A percentile compares a stretch with the other conserved stretches of the same genome.
These are phyloP conservation scores for Phytophthora vignae DNA, from an alignment of 352 stramenopile species.

Conservation along the genomic window DNA sequence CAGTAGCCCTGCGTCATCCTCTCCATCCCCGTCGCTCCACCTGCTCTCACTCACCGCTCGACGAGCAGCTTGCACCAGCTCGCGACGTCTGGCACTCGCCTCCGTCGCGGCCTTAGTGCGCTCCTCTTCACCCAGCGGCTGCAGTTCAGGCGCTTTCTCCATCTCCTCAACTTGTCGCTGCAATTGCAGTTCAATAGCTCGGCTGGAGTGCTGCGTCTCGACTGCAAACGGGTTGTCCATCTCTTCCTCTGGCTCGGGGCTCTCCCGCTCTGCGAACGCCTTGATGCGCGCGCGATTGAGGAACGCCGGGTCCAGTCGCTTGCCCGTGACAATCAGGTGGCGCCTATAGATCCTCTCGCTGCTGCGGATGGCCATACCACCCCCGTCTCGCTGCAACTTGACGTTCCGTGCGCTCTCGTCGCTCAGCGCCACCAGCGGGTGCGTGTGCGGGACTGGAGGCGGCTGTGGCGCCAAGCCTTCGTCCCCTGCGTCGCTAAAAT, in stretches of 20 bases:
- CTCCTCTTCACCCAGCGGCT: constrained; percentile 46
- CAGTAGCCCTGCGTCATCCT: constrained; percentile 3
- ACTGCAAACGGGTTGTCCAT: constrained; percentile 25
- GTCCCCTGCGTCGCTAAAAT: constrained; percentile 23
- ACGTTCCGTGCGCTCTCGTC: constrained; percentile 35
- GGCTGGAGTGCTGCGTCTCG: constrained; percentile 52
- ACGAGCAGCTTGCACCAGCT: constrained; percentile 28
- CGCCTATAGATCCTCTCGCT: constrained; percentile 21
- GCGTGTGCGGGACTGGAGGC: constrained; percentile 58
- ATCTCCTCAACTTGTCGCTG: constrained; percentile 25
- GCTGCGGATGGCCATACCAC: constrained; percentile 26
- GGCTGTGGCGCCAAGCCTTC: constrained; percentile 41
- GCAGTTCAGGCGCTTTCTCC: constrained; percentile 9
- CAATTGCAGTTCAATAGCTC: constrained; percentile 49
- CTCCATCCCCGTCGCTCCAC: constrained; percentile 20
- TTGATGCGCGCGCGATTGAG: constrained; percentile 52
- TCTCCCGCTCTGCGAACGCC: constrained; percentile 37
- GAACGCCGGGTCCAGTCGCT: constrained; percentile 67
- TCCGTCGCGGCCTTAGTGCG: constrained; percentile 59
- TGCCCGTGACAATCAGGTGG: constrained; percentile 16
- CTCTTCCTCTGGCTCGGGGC: constrained; percentile 20
- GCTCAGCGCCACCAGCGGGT: constrained; percentile 53
- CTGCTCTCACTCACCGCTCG: constrained; percentile 16
- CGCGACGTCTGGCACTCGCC: constrained; percentile 44
- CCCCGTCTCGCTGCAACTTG: constrained; percentile 24